Base-by-base conservation (phyloP, 768 basidiomycete genomes). In the Rickenella mellea region DNA sequence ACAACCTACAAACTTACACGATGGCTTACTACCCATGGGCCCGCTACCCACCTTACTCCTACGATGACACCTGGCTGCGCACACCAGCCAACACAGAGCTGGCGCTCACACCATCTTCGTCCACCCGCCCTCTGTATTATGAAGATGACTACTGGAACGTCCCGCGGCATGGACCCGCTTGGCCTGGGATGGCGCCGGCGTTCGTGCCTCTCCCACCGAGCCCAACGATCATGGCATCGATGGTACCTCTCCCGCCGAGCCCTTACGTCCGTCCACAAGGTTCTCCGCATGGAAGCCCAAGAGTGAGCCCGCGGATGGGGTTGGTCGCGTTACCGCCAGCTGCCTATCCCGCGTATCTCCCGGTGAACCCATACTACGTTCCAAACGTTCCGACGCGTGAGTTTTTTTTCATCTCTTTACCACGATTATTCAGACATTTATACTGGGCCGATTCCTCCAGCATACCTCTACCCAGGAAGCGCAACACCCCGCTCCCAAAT, bases 121-220 rank as follows among this genome's bases (percentile, higher is more conserved):
- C n/a, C n/a, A n/a, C n/a, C n/a, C n/a, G n/a, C n/a, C 33, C 33
- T 17, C 19, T 36, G 33, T 36, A 36, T 17, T 22, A 19, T 9
- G 33, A 36, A 17, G 33, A 36, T 22, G 24, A 36, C 33, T 36
- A 36, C 10, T 19, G 19, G 11, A 22, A 22, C 15, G 33, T 36
- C 19, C 33, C 33, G 3, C n/a, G n/a, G n/a, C n/a, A n/a, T n/a
- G n/a, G n/a, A n/a, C n/a, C n/a, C n/a, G n/a, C n/a, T n/a, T n/a
- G n/a, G n/a, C n/a, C n/a, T n/a, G n/a, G n/a, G n/a, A 36, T 36
- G 33, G 10, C 24, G 10, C 33, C 33, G 19, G 33, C 33, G 3
- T 36, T 36, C 33, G 6, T 36, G 10, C 33, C 33, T 36, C 33
- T 36, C 33, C 33, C 33, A 22, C 33, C 33, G 11, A 36, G 33